A percentile compares a stretch with the other conserved stretches of the same genome.
phyloP scores from a whole-genome alignment of 768 basidiomycete species.

The Tylopilus intermedius region DNA sequence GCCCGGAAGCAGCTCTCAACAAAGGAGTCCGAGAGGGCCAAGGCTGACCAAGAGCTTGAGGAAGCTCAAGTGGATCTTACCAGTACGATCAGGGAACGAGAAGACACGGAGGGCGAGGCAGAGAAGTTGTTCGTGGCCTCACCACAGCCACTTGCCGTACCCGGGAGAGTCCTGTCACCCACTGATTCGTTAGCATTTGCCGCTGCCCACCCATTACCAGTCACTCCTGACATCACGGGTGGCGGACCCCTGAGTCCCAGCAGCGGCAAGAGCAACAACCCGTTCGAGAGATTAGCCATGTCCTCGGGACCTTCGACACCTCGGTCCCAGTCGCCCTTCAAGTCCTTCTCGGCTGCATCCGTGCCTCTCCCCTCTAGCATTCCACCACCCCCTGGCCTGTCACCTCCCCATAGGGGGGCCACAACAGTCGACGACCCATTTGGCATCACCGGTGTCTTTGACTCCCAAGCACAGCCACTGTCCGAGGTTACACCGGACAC shows the following conservation, averaged over 20 bases:
- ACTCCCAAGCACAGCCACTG: slow-evolving; percentile 5
- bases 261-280: slow-evolving; percentile 77
- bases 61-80: slow-evolving; percentile 55
- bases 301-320: slow-evolving; percentile 35
- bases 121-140: slow-evolving; percentile 20
- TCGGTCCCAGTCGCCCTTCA: slow-evolving; percentile 59
- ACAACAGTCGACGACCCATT: slow-evolving; percentile 45
- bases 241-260: slow-evolving; percentile 38
- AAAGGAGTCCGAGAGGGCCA: slow-evolving; percentile 73
- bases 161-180: slow-evolving; percentile 20
- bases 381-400: slow-evolving; percentile 10
- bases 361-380: slow-evolving; percentile 34
- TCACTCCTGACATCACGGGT: slow-evolving; percentile 58
- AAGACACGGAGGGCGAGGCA: slow-evolving; percentile 48
- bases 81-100: slow-evolving; percentile 50
- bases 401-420: slow-evolving; percentile 3
- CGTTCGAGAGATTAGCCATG: slow-evolving; percentile 72
- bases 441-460: slow-evolving; percentile 38
- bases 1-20: slow-evolving; percentile 88
- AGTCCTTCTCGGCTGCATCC: slow-evolving; percentile 41
- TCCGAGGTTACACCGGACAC: slow-evolving; percentile 20
- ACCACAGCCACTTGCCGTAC: slow-evolving; percentile 11
- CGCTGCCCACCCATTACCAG: slow-evolving; percentile 66
- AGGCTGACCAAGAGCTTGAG: slow-evolving; percentile 65
- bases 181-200: slow-evolving; percentile 51